Percentiles rank a stretch among this genome's conserved stretches.
Evolutionary conservation across 2,329 filamentous ascomycete genomes (phyloP).

Genomic region (Zymoseptoria pseudotritici): DNA sequence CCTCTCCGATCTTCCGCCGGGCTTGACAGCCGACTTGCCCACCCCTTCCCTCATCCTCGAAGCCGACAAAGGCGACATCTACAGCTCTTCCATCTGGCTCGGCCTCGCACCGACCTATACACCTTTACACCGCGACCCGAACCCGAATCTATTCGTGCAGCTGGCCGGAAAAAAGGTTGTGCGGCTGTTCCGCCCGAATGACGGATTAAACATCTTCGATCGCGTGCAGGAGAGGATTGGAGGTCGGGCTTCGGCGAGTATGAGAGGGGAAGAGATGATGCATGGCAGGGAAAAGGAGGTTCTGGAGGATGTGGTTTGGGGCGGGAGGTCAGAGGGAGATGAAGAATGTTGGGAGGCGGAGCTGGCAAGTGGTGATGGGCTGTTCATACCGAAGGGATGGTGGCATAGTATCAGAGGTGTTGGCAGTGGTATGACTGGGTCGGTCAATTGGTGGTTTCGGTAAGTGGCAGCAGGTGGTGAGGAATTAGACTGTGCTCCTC

Average conservation of each 20-base stretch:
- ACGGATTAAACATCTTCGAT: constrained; percentile 59
- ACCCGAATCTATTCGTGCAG: constrained; percentile 87
- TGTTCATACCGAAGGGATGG: constrained; percentile 78
- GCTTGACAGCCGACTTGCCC: constrained; percentile 59
- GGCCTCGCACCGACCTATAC: constrained; percentile 82
- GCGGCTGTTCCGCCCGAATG: constrained; percentile 58
- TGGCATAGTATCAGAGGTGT: constrained; percentile 75
- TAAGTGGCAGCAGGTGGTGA: neutral
- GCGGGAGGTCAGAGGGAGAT: constrained; percentile 17
- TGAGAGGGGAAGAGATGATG: constrained; percentile 90
- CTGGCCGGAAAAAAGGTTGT: constrained; percentile 65
- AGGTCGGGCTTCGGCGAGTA: constrained; percentile 36
- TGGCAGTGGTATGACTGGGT: constrained; percentile 51
- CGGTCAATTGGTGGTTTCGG: constrained; percentile 34
- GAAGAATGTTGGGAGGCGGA: constrained; percentile 24
- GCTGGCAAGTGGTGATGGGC: constrained; percentile 58
- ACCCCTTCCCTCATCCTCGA: constrained; percentile 55
- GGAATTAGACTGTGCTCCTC: neutral
- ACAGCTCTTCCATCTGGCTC: constrained; percentile 80
- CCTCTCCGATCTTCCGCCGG: constrained; percentile 58
- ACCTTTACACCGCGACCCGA: constrained; percentile 85
- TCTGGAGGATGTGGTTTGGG: constrained; percentile 68
- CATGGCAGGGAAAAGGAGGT: constrained; percentile 60
- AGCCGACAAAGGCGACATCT: constrained; percentile 74
- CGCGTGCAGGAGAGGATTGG: constrained; percentile 37